A percentile compares a stretch with the other conserved stretches of the same genome.
Conservation (phyloP, 2,329 filamentous ascomycete species). For the Epichloe coenophiala region DNA sequence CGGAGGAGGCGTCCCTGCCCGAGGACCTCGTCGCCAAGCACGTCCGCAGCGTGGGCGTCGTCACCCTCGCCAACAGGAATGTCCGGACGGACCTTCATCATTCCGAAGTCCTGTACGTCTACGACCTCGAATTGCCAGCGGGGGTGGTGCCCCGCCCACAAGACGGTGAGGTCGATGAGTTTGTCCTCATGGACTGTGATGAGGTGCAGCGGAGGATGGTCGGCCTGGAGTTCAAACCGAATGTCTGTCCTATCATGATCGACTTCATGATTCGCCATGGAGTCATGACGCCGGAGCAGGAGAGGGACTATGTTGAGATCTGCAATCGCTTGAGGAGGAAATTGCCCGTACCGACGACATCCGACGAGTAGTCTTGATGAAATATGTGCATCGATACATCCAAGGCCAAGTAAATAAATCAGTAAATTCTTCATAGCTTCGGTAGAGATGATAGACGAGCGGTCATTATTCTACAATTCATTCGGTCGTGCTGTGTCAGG, state of each 20-base stretch:
- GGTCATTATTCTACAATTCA: too few species aligned
- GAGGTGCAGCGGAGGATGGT: conserved; percentile 48
- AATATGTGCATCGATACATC: too few species aligned
- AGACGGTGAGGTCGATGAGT: conserved; percentile 69
- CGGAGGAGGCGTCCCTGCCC: conserved; percentile 50
- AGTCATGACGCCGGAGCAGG: conserved; percentile 56
- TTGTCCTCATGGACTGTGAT: conserved; percentile 50
- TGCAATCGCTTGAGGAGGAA: conserved; percentile 28
- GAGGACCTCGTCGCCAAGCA: conserved; percentile 13
- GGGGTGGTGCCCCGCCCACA: conserved; percentile 50
- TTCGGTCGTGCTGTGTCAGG: too few species aligned
- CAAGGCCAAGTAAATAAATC: too few species aligned
- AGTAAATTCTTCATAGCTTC: too few species aligned
- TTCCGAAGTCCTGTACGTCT: conserved; percentile 47
- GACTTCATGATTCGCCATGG: conserved; percentile 75
- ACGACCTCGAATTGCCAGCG: conserved; percentile 55
- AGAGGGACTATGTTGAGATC: conserved; percentile 61
- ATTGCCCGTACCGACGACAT: conserved; percentile 25
- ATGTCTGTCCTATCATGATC: conserved; percentile 63
- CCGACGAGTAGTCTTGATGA: conserved; percentile 7
- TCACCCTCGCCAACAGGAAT: conserved; percentile 19
- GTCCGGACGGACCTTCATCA: conserved; percentile 17
- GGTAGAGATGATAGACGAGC: too few species aligned
- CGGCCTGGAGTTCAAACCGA: conserved; percentile 68
- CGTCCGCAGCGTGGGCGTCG: conserved; percentile 16